Conservation (phyloP, 805 yeast genomes). For the Zygosaccharomyces lentus region DNA sequence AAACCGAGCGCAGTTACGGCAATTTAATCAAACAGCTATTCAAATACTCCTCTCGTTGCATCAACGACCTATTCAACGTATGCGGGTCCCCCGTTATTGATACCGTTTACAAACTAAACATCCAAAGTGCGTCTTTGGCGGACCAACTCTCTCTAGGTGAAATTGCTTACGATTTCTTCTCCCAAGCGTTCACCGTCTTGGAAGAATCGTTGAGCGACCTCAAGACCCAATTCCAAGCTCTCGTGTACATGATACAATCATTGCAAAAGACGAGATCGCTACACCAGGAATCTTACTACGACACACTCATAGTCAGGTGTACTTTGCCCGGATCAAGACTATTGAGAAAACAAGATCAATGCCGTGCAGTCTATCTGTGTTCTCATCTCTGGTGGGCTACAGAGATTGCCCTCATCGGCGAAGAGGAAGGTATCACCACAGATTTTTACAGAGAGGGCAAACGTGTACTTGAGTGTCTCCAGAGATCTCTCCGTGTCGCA, state of each 20-base stretch:
- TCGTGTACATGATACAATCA: constrained; percentile 47
- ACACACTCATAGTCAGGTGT: constrained; percentile 74
- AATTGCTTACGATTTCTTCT: constrained; percentile 80
- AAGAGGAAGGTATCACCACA: constrained; percentile 42
- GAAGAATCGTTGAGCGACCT: constrained; percentile 61
- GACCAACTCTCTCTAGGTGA: constrained; percentile 71
- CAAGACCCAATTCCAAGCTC: constrained; percentile 48
- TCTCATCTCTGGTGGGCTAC: constrained; percentile 95
- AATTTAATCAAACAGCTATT: constrained; percentile 48
- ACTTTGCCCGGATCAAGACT: constrained; percentile 85
- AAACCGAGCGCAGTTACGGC: constrained; percentile 22
- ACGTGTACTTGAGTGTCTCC: constrained; percentile 85
- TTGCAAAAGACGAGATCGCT: constrained; percentile 50
- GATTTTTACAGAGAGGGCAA: constrained; percentile 49
- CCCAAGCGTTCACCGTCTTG: constrained; percentile 79
- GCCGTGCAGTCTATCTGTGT: constrained; percentile 78
- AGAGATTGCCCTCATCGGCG: constrained; percentile 48
- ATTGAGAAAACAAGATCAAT: constrained; percentile 89
- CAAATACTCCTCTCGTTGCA: constrained; percentile 65
- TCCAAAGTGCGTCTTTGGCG: constrained; percentile 69
- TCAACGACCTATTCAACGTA: constrained; percentile 55
- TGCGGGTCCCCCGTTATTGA: constrained; percentile 32
- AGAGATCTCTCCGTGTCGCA: constrained; percentile 81
- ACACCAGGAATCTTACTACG: constrained; percentile 48
- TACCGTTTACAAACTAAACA: constrained; percentile 42